Conservation (phyloP, 1,284 basidiomycete species). For the Bjerkandera adusta region DNA sequence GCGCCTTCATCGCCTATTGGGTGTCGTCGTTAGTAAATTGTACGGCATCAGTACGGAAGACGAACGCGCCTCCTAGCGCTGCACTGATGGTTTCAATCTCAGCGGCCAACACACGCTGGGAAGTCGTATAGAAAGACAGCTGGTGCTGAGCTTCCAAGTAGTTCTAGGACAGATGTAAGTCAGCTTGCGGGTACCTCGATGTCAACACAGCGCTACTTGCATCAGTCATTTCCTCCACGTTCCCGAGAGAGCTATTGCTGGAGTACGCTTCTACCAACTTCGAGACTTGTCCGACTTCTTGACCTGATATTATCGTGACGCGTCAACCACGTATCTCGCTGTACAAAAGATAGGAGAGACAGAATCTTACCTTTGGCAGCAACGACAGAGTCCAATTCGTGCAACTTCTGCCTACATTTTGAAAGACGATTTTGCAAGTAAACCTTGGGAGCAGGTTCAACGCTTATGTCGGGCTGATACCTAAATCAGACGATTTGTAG, state of each 20-base stretch:
- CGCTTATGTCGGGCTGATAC: constrained; percentile 55
- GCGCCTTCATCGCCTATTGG: constrained; percentile 66
- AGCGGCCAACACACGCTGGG: constrained; percentile 50
- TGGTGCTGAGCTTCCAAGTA: constrained; percentile 67
- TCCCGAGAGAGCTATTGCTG: constrained; percentile 52
- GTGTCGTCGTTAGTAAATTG: neutral
- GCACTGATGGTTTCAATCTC: constrained; percentile 61
- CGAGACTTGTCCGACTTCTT: constrained; percentile 53
- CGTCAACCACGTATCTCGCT: neutral
- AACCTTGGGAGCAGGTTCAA: constrained; percentile 67
- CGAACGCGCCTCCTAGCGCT: constrained; percentile 58
- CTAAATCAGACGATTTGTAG: neutral
- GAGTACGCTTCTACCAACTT: constrained; percentile 51
- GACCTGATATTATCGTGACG: constrained; percentile 38
- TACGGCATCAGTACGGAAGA: neutral
- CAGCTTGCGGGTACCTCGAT: neutral
- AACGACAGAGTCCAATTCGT: constrained; percentile 57
- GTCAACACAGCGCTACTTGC: constrained; percentile 22
- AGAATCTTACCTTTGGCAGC: constrained; percentile 54
- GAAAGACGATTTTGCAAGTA: constrained; percentile 77
- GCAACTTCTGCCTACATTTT: constrained; percentile 53
- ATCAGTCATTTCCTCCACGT: constrained; percentile 63
- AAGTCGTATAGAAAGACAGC: constrained; percentile 50
- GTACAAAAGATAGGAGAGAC: neutral
- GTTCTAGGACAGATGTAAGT: constrained; percentile 39